Percentiles rank a stretch among this genome's conserved stretches.
Conservation (phyloP, 2,329 filamentous ascomycete genomes). For the Fusarium stilboides region DNA sequence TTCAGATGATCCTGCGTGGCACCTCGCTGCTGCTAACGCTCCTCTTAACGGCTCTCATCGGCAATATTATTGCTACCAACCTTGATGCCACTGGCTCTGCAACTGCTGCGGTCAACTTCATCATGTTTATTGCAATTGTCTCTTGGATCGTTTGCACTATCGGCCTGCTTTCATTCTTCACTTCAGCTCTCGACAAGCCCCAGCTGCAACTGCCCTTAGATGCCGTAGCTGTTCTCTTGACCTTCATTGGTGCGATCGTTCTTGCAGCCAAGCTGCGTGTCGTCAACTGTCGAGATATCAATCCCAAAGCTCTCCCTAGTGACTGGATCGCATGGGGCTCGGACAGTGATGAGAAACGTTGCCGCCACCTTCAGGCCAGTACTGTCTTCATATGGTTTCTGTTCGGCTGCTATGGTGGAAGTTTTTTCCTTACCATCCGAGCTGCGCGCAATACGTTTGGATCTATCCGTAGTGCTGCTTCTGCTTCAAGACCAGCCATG, state of each 20-base stretch:
- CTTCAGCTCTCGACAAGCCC: constrained; percentile 67
- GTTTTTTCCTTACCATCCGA: constrained; percentile 69
- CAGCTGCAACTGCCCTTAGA: constrained; percentile 71
- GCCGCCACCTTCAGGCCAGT: constrained; percentile 81
- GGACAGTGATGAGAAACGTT: constrained; percentile 72
- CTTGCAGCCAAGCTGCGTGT: constrained; percentile 78
- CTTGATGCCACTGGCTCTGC: constrained; percentile 60
- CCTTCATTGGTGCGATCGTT: constrained; percentile 78
- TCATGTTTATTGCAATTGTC: constrained; percentile 79
- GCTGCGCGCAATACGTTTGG: constrained; percentile 65
- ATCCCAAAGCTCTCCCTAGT: constrained; percentile 50
- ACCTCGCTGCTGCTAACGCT: constrained; percentile 68
- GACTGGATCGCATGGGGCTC: constrained; percentile 77
- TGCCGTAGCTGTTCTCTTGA: constrained; percentile 74
- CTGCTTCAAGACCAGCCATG: constrained; percentile 65
- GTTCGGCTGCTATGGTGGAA: constrained; percentile 72
- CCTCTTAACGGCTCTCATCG: constrained; percentile 69
- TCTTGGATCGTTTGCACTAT: constrained; percentile 76
- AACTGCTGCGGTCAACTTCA: constrained; percentile 70
- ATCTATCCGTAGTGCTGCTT: constrained; percentile 57
- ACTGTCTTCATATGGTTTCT: constrained; percentile 86
- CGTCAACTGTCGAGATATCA: constrained; percentile 75
- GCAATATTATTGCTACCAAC: constrained; percentile 71
- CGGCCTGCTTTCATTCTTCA: constrained; percentile 70
- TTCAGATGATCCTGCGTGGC: constrained; percentile 64